phyloP scores from a whole-genome alignment of 768 basidiomycete species.

The Glaciozyma antarctica region DNA sequence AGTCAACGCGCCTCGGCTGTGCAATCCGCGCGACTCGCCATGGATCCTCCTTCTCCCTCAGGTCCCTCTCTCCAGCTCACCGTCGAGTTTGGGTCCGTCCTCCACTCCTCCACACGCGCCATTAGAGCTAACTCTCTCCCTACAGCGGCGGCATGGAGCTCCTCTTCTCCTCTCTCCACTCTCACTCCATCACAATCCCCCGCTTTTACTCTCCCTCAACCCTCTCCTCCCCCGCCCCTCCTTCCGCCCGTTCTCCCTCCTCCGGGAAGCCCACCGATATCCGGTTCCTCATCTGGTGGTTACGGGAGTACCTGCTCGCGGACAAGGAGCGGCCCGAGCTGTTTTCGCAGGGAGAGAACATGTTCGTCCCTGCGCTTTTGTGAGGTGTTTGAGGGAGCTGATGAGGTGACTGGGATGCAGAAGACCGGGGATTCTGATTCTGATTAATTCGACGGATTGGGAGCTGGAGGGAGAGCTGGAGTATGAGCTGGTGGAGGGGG shows the following conservation, averaged over 20 bases:
- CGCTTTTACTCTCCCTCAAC: conserved; percentile 38
- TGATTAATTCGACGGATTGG: conserved; percentile 98
- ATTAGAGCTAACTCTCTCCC: background rate
- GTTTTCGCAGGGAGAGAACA: conserved; percentile 75
- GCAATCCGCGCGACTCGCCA: too few species aligned
- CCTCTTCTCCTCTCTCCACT: conserved; percentile 62
- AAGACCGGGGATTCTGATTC: conserved; percentile 88
- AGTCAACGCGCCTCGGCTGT: too few species aligned
- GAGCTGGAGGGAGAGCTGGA: conserved; percentile 90
- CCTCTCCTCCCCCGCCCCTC: conserved; percentile 25
- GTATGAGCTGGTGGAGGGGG: conserved; percentile 63
- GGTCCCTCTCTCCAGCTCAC: conserved; percentile 8
- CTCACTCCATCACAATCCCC: conserved; percentile 53
- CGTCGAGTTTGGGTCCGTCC: conserved; percentile 34
- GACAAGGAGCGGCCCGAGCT: conserved; percentile 70
- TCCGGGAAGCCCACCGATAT: conserved; percentile 50
- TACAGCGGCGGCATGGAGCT: conserved; percentile 70
- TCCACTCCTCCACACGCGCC: background rate
- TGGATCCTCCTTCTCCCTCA: background rate
- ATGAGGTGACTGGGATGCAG: conserved; percentile 43
- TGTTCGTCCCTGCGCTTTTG: conserved; percentile 48
- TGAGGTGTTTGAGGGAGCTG: background rate
- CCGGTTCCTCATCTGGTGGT: conserved; percentile 64
- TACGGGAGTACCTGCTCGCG: conserved; percentile 60
- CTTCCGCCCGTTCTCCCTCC: background rate